Conservation (phyloP, 805 yeast species). For the Scheffersomyces coipomensis region DNA sequence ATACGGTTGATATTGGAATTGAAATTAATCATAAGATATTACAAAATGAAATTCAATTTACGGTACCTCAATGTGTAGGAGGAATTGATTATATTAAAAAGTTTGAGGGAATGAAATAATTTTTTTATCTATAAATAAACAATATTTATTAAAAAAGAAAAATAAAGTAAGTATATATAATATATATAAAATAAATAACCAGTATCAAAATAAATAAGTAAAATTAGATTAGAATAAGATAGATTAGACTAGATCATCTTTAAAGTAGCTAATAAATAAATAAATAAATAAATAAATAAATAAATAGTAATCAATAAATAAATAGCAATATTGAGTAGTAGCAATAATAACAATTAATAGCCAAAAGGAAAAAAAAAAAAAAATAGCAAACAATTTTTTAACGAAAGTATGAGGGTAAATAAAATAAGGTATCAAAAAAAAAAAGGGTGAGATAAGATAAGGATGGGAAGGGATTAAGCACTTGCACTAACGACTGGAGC, state of each 20-base stretch:
- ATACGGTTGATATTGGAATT: conserved; percentile 69
- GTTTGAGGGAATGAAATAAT: too few species aligned
- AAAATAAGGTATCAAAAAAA: too few species aligned
- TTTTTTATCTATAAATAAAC: too few species aligned
- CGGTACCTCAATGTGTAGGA: conserved; percentile 76
- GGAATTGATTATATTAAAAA: conserved; percentile 59
- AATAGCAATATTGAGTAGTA: too few species aligned
- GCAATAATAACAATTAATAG: not conserved
- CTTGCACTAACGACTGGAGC: conserved; percentile 19
- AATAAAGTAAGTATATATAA: too few species aligned
- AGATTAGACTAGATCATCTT: not conserved
- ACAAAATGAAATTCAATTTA: conserved; percentile 56
- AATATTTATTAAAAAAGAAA: too few species aligned
- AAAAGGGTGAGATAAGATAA: too few species aligned
- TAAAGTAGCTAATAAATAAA: too few species aligned
- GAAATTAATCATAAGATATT: conserved; percentile 51
- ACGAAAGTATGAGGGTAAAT: not conserved
- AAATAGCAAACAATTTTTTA: not conserved
- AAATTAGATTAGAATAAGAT: not conserved
- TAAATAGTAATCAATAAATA: too few species aligned
- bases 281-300: too few species aligned
- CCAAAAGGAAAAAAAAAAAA: not conserved
- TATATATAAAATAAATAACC: too few species aligned
- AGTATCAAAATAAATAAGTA: too few species aligned
- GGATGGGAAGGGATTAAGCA: conserved; percentile 11